Conservation (phyloP, 345 rosid genomes). For the Brassica napus region Da-Ae NC_063446.1:55275001-55275500, state of each 20-base stretch:
- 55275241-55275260: constrained; percentile 18
- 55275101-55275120: constrained; percentile 13
- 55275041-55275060: constrained; percentile 94
- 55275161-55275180: constrained; percentile 71
- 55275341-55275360: constrained; percentile 84
- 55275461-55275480: constrained; percentile 70
- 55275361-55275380: constrained; percentile 23
- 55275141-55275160: not conserved
- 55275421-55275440: constrained; percentile 43
- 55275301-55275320: constrained; percentile 99
- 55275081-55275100: constrained; percentile 68
- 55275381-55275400: not conserved
- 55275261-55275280: constrained; percentile 1
- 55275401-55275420: not conserved
- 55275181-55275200: constrained; percentile 93
- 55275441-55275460: constrained; percentile 92
- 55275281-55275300: not conserved
- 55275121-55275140: not conserved
- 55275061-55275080: constrained; percentile 92
- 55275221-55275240: constrained; percentile 90
- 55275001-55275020: constrained; percentile 43
- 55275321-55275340: constrained; percentile 94
- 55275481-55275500: constrained; percentile 68
- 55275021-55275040: constrained; percentile 96
- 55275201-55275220: constrained; percentile 96